Percentiles rank a stretch among this genome's conserved stretches.
phyloP scores from a whole-genome alignment of 306 rosid genomes.

The Acacia crassicarpa region DNA sequence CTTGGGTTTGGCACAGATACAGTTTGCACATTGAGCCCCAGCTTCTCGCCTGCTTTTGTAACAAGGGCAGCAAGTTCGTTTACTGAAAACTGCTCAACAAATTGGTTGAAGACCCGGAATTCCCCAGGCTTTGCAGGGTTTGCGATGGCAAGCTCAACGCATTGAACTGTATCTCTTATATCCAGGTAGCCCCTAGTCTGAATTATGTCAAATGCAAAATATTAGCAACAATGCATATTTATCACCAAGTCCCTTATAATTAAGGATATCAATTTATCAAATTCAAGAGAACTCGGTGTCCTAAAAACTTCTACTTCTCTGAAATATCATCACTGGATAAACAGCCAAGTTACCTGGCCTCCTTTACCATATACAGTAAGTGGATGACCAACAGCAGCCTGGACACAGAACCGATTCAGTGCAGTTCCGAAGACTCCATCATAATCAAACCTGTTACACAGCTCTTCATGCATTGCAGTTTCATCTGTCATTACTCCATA shows the following conservation, averaged over 20 bases:
- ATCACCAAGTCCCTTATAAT: neutral
- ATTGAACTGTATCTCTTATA: conserved; percentile 95
- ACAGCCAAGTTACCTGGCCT: conserved; percentile 75
- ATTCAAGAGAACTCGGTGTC: neutral
- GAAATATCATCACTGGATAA: neutral
- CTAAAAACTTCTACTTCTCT: conserved; percentile 13
- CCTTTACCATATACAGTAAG: conserved; percentile 99
- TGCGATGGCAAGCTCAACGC: conserved; percentile 92
- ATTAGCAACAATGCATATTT: conserved; percentile 8
- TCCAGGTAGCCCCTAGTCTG: conserved; percentile 97
- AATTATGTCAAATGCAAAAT: conserved; percentile 30
- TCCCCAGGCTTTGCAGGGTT: conserved; percentile 87
- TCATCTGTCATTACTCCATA: conserved; percentile 87
- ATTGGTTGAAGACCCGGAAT: conserved; percentile 91
- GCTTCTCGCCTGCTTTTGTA: conserved; percentile 80
- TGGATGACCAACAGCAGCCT: conserved; percentile 97
- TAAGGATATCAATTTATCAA: neutral
- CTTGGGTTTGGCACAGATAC: conserved; percentile 90
- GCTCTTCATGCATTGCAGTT: conserved; percentile 85
- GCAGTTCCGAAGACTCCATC: conserved; percentile 98
- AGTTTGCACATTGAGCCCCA: conserved; percentile 73
- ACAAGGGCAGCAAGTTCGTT: conserved; percentile 81
- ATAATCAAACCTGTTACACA: conserved; percentile 80
- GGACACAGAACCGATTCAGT: conserved; percentile 91
- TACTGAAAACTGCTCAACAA: conserved; percentile 90